phyloP scores from a whole-genome alignment of 179 eudicot species.

The Sideroxylon spinosum region DNA sequence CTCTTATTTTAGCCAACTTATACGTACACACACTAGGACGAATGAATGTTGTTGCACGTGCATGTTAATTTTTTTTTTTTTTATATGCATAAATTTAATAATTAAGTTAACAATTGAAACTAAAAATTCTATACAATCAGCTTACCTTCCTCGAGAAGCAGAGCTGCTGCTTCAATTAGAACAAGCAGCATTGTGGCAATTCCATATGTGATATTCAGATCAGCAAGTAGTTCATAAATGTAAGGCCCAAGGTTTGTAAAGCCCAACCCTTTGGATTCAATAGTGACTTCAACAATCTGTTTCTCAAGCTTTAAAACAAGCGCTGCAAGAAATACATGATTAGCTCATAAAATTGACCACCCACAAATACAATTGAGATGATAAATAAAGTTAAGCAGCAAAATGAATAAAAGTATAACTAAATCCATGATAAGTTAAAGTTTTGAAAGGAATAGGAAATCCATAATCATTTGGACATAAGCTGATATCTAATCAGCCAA shows the following conservation, averaged over 20 bases:
- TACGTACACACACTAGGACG: too few relatives aligned
- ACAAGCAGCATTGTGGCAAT: slow-evolving; percentile 62
- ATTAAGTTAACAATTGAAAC: too few relatives aligned
- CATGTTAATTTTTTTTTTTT: too few relatives aligned
- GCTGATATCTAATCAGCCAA: too few relatives aligned
- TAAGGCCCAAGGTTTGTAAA: slow-evolving; percentile 93
- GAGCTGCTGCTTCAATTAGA: slow-evolving; percentile 70
- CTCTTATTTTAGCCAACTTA: too few relatives aligned
- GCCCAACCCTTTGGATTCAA: slow-evolving; percentile 80
- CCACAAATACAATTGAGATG: not conserved
- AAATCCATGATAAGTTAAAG: too few relatives aligned
- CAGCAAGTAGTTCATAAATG: slow-evolving; percentile 80
- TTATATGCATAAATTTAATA: too few relatives aligned
- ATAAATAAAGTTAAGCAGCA: slow-evolving; percentile 1
- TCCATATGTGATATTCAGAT: slow-evolving; percentile 60
- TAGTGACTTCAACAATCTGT: slow-evolving; percentile 79
- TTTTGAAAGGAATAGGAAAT: too few relatives aligned
- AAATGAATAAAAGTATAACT: not conserved
- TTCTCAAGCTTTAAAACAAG: slow-evolving; percentile 95
- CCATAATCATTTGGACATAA: too few relatives aligned
- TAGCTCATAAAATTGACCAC: slow-evolving; percentile 9
- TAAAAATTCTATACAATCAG: not conserved
- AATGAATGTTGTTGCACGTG: too few relatives aligned
- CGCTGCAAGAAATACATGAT: slow-evolving; percentile 42
- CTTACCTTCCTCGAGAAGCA: slow-evolving; percentile 94